Evolutionary conservation across 768 basidiomycete genomes (phyloP).

Genomic region (Tulasnella sp.): DNA sequence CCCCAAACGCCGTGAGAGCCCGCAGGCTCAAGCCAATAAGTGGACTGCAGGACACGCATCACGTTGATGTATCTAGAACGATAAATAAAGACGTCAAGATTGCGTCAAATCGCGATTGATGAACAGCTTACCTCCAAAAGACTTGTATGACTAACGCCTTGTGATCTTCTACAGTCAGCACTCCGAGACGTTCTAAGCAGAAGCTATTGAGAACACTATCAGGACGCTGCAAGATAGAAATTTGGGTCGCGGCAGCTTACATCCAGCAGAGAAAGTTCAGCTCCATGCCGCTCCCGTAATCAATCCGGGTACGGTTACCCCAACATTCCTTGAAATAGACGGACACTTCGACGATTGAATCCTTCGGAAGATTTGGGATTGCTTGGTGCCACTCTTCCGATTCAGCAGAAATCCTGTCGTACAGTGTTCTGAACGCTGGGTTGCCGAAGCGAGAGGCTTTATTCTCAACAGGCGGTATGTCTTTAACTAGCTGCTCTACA

Average conservation of each 20-base stretch:
- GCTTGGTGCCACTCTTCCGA: constrained; percentile 39
- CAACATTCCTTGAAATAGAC: constrained; percentile 78
- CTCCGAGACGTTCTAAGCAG: constrained; percentile 62
- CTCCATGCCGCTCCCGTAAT: constrained; percentile 99
- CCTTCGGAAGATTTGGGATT: constrained; percentile 45
- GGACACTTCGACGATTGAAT: constrained; percentile 55
- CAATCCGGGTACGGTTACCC: constrained; percentile 86
- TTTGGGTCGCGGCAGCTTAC: constrained; percentile 37
- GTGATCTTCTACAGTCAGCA: constrained; percentile 54
- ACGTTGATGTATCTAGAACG: constrained; percentile 50
- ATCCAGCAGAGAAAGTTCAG: constrained; percentile 95
- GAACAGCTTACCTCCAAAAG: constrained; percentile 62
- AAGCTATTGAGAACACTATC: constrained; percentile 36
- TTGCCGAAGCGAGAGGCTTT: constrained; percentile 90
- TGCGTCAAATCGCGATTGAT: not conserved
- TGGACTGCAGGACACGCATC: constrained; percentile 80
- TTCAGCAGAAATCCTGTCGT: constrained; percentile 68
- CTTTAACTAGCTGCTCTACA: constrained; percentile 53
- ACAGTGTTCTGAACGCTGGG: constrained; percentile 88
- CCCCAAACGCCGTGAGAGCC: constrained; percentile 99
- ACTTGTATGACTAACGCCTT: constrained; percentile 66
- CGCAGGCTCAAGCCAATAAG: constrained; percentile 96
- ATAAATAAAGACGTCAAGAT: not conserved
- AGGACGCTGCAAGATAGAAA: not conserved
- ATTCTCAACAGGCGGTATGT: constrained; percentile 81